phyloP scores from a whole-genome alignment of 1,139 yeast species.

The Arxiozyma bovina region DNA sequence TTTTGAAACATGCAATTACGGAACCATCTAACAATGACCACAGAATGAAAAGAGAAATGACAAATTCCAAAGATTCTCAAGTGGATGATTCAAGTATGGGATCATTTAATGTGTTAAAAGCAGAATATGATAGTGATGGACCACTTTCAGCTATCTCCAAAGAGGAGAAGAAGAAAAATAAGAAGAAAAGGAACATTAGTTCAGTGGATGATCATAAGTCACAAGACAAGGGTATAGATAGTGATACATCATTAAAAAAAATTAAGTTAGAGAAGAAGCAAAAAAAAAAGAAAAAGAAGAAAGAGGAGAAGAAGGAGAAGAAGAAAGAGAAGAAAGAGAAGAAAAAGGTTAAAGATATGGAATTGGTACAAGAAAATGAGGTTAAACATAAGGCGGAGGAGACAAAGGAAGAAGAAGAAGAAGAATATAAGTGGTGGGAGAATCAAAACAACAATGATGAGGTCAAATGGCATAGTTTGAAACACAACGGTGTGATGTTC shows the following conservation, averaged over 20 bases:
- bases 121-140: conserved; percentile 9
- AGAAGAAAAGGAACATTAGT: not conserved
- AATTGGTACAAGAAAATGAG: not conserved
- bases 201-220: conserved; percentile 8
- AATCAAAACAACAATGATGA: conserved; percentile 60
- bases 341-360: not conserved
- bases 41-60: not conserved
- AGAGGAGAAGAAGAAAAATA: conserved; percentile 4
- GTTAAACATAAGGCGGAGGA: conserved; percentile 2
- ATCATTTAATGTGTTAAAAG: not conserved
- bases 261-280: conserved; percentile 1
- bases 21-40: too few species aligned
- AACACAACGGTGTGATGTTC: conserved; percentile 83
- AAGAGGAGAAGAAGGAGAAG: conserved; percentile 33
- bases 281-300: conserved; percentile 44
- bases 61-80: too few species aligned
- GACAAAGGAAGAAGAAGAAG: conserved; percentile 35
- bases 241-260: conserved; percentile 1
- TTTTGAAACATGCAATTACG: too few species aligned
- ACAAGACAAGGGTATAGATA: not conserved
- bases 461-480: conserved; percentile 76
- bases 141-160: conserved; percentile 3
- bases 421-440: conserved; percentile 68
- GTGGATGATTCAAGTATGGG: too few species aligned
- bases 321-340: conserved; percentile 1